Evolutionary conservation across 495 filamentous ascomycete genomes (phyloP), one percentile per base, ranked within the genome.

Genomic region (Glarea lozoyensis): DNA sequence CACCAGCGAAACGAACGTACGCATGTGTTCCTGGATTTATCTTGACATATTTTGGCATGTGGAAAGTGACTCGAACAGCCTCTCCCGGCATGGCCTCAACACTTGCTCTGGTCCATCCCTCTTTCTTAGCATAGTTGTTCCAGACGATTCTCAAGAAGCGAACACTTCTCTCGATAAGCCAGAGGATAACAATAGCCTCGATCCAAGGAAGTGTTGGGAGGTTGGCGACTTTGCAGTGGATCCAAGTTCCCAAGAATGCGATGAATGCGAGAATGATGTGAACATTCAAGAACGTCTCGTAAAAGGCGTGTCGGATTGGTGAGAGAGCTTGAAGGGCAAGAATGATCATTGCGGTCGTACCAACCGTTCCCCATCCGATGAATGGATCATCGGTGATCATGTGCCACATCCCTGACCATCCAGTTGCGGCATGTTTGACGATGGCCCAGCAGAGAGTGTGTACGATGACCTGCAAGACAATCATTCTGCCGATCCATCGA

Each of bases 401-500:
- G 18, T 59, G 55, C 34, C 56, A 60, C 44, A 85, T 67, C 17
- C 70, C 68, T 2, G 55, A 52, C 79, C 83, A 93, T 35, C 85
- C 83, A 11, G 58, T 57, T 41, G 74, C 71, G 25, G 82, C 73
- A 30, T 78, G 73, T 49, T 84, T 78, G 38, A 79, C 80, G 40
- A 82, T 68, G 6, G 75, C 72, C 78, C 82, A 99, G 29, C 83
- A 81, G 35, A 71, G 36, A 2, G 82, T 83, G 57, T 97, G 92
- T 10, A 79, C 68, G 36, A 95, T 31, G 4, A 79, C 68, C 59
- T 98, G 84, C 11, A 90, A 33, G 15, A 84, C 79, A 5, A 93
- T 77, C 17, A 95, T 79, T 15, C 92, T 83, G 17, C 90, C 92
- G 42, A 97, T 79, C 90, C 92, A 98, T 27, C 92, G 81, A 60